These are phyloP conservation scores for Sorghum bicolor DNA, from an alignment of 176 grass and related monocot species.

Conservation along the genomic window DNA sequence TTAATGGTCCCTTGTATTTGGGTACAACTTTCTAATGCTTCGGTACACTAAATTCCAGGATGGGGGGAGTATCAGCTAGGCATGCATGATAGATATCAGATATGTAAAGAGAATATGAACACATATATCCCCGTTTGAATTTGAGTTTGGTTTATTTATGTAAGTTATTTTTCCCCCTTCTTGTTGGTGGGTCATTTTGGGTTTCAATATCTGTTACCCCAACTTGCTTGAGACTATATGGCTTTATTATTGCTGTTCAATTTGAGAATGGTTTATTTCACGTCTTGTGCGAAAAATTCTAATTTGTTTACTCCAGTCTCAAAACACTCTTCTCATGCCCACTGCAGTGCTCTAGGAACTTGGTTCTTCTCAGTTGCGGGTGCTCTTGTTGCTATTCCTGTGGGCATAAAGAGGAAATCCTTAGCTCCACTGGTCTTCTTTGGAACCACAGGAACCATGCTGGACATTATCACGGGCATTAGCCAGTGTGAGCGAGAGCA, in stretches of 20 bases:
- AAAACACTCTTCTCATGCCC: neutral
- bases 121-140: neutral
- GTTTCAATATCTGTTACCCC: neutral
- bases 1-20: too few species aligned
- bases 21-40: too few species aligned
- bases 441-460: slow-evolving; percentile 95
- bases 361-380: slow-evolving; percentile 95
- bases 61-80: neutral
- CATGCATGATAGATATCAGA: neutral
- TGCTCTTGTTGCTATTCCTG: slow-evolving; percentile 84
- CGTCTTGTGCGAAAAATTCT: neutral
- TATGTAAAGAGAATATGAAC: neutral
- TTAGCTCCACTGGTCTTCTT: slow-evolving; percentile 84
- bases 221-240: neutral
- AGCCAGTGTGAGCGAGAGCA: slow-evolving; percentile 89
- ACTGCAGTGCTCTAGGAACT: slow-evolving; percentile 88
- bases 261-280: neutral
- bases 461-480: slow-evolving; percentile 95
- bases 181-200: neutral
- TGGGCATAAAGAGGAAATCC: slow-evolving; percentile 91
- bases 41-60: too few species aligned
- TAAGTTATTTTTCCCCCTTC: neutral
- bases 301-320: neutral
- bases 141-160: neutral
- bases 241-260: neutral